phyloP scores from a whole-genome alignment of 2,329 filamentous ascomycete species.

The Aspergillus aculeatus region DNA sequence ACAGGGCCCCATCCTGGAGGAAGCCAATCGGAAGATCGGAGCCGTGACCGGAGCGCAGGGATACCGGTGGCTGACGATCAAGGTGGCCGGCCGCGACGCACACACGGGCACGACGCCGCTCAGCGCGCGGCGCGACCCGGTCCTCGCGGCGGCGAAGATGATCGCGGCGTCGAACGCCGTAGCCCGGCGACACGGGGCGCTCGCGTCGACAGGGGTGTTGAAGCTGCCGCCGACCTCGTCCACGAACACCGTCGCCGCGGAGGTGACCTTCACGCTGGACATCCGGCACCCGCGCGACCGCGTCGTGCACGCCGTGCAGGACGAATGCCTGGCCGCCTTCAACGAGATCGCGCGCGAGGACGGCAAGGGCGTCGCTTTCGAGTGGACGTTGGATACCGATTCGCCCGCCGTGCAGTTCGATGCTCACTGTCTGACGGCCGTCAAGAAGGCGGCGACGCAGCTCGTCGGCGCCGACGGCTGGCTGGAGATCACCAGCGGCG shows the following conservation, averaged over 20 bases:
- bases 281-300: constrained; percentile 59
- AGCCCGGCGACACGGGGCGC: constrained; percentile 55
- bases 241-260: constrained; percentile 66
- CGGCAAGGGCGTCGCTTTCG: constrained; percentile 50
- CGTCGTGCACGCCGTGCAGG: constrained; percentile 56
- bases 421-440: constrained; percentile 59
- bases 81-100: constrained; percentile 62
- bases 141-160: constrained; percentile 63
- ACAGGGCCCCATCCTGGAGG: constrained; percentile 70
- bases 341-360: constrained; percentile 54
- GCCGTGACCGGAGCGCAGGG: constrained; percentile 68
- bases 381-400: constrained; percentile 59
- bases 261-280: constrained; percentile 65
- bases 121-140: constrained; percentile 59
- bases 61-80: constrained; percentile 67
- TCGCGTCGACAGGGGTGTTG: constrained; percentile 66
- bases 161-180: constrained; percentile 62
- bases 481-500: constrained; percentile 55
- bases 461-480: constrained; percentile 52
- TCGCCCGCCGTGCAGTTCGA: constrained; percentile 61
- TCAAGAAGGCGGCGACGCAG: constrained; percentile 55
- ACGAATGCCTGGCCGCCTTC: constrained; percentile 56
- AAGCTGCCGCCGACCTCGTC: constrained; percentile 58
- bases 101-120: constrained; percentile 72
- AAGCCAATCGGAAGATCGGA: constrained; percentile 59